These are phyloP conservation scores for Recurvomyces mirabilis DNA, from an alignment of 495 filamentous ascomycete genomes.

Conservation along the genomic window DNA sequence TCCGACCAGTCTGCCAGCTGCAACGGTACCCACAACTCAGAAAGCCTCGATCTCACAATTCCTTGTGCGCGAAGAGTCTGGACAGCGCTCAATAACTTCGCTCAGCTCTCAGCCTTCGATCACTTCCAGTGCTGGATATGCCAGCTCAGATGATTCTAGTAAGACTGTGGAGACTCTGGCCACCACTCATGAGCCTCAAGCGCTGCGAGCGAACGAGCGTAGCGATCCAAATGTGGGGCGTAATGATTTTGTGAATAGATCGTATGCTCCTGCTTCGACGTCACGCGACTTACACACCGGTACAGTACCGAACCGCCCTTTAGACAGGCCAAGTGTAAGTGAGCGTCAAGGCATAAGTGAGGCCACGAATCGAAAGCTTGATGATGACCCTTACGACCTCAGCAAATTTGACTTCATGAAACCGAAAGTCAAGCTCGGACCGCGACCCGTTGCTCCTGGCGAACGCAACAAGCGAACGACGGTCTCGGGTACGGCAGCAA, in stretches of 20 bases:
- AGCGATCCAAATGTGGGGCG: no score
- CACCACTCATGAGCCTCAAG: neutral
- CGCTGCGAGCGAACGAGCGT: no score
- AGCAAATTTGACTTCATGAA: slow-evolving; percentile 38
- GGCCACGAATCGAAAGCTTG: slow-evolving; percentile 46
- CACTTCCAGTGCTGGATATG: slow-evolving; percentile 11
- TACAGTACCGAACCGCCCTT: no score
- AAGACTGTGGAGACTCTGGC: slow-evolving; percentile 8
- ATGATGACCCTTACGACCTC: slow-evolving; percentile 25
- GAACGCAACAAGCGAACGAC: slow-evolving; percentile 15
- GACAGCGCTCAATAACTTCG: slow-evolving; percentile 17
- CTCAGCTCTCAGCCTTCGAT: slow-evolving; percentile 9
- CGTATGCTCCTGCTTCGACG: no score
- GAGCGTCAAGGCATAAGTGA: no score
- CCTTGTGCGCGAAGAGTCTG: slow-evolving; percentile 17
- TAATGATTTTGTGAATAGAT: no score
- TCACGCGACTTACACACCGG: no score
- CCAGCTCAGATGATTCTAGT: slow-evolving; percentile 6
- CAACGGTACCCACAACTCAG: neutral
- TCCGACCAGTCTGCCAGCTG: neutral
- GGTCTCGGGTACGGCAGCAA: slow-evolving; percentile 4
- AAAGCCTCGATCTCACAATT: slow-evolving; percentile 16
- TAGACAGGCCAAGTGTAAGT: no score
- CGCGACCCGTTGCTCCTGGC: slow-evolving; percentile 43
- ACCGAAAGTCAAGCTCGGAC: slow-evolving; percentile 72